Evolutionary conservation across 495 filamentous ascomycete species (phyloP), one percentile per base, ranked within the genome.

Genomic region (Annulohypoxylon nitens): DNA sequence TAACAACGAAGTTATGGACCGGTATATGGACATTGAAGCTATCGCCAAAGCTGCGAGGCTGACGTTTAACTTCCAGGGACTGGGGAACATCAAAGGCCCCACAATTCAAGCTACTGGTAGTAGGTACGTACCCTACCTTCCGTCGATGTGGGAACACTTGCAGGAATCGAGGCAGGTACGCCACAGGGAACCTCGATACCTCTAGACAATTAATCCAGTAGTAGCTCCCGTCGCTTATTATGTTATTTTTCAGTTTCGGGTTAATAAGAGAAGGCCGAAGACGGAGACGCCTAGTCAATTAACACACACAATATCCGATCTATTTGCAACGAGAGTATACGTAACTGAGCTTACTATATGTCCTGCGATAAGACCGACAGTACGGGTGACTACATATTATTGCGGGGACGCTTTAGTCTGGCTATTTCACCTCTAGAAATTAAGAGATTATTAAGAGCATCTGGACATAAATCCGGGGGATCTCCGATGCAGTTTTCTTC

Each of bases 1-100:
- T 74, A 14, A 53, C 39, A 66, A 47, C 39, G 34, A 50, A 43
- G 34, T 64, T 25, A 43, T 54, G 41, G 12, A 36, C 30, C 20
- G 25, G 20, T 18, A 20, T 36, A 34, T 50, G 14, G 23, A 50
- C 34, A 55, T 53, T 37, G 60, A 64, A 64, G 64, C 70, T 69
- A 73, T 73, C 53, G 9, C 61, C 43, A 51, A 51, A 59, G 8
- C 63, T 57, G 63, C 55, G 50, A 74, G 71, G 71, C 66, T 74
- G 66, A 74, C 62, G 67, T 70, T 74, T 61, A 70, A 73, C 55
- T 55, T 11, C 39, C 25, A 69, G 36, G 54, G 47, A 69, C 54
- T 18, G 41, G 45, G 10, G 10, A 72, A 58, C 63, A 67, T 74
- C 64, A 16, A 14, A 41, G 25, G 66, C 71, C 71, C 71, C 71